Base-by-base conservation (phyloP, 306 rosid genomes). In the Trifolium dubium region DNA sequence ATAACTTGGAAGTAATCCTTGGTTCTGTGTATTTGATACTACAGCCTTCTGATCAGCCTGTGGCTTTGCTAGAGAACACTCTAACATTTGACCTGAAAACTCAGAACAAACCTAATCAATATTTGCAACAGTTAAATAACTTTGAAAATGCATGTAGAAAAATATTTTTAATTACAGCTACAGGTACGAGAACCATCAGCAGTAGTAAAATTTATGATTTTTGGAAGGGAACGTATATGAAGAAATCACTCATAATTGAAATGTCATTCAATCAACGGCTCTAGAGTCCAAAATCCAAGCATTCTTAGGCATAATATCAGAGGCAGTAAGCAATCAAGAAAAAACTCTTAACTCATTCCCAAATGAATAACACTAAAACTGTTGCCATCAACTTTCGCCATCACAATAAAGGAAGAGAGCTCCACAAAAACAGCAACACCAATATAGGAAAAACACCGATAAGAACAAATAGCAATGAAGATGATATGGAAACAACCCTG, bases 31-130 rank as follows among this genome's bases (percentile, higher is more conserved):
- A 79, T 84, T 87, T 44, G 86, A 82, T 54, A 88, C 97, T 65
- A 85, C 88, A 53, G 92, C 79, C 80, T 88, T 94, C 71, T 90
- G 97, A 79, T 89, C 97, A 64, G 90, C 85, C 84, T 94, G 98
- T 44, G 98, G 98, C 83, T 92, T 91, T 77, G 98, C 98, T 65
- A 94, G 89, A 83, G 98, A 94, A 77, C 97, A 94, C 79, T 91
- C 96, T 81, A 94, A 82, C 67, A 77, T 40, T 83, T 92, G 98
- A 69, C 97, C 98, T 94, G 85, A 56, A 77, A 75, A 75, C 75
- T 73, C 35, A 51, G 10, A 65, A 19, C 14, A 77, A 68, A 41
- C 19, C 50, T 32, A 65, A 51, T 74, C 35, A 64, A 71, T 47
- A 80, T 43, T 75, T 67, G 41, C 47, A 82, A 46, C 71, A 50